Evolutionary conservation across 345 rosid genomes (phyloP).

Genomic region (Eutrema japonicum): DNA sequence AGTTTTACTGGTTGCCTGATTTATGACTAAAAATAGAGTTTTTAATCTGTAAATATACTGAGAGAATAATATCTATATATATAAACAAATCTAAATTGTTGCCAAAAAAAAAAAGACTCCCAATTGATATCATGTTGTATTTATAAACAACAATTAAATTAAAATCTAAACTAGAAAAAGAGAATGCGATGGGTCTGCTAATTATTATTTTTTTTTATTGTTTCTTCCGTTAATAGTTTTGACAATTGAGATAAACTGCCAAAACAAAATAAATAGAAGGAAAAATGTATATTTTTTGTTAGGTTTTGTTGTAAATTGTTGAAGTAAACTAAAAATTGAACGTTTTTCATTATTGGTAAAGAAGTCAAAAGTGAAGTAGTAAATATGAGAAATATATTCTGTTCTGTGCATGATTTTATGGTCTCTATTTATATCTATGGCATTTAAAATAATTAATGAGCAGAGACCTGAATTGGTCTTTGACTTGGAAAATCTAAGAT

Average conservation of each 20-base stretch:
- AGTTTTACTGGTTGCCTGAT: background rate
- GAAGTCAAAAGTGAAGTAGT: background rate
- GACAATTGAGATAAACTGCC: background rate
- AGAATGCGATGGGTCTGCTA: background rate
- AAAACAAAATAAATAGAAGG: background rate
- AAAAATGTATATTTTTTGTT: background rate
- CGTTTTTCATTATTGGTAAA: background rate
- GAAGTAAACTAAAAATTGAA: background rate
- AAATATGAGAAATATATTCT: background rate
- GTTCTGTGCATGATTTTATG: slow-evolving; percentile 10
- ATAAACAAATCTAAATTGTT: background rate
- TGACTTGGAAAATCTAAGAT: slow-evolving; percentile 3
- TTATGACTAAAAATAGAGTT: background rate
- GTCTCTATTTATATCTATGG: background rate
- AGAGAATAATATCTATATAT: slow-evolving; percentile 5
- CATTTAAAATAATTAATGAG: slow-evolving; percentile 6
- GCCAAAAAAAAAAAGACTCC: background rate
- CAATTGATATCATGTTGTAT: too few species aligned
- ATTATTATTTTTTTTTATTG: background rate
- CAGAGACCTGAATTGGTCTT: background rate
- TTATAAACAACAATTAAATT: too few species aligned
- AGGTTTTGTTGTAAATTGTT: background rate
- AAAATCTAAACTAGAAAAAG: background rate
- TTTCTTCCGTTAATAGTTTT: background rate
- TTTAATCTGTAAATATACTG: background rate